Percentiles rank a stretch among this genome's conserved stretches.
These are phyloP conservation scores for Paecilomyces niveus DNA, from an alignment of 2,329 filamentous ascomycete species.

Conservation along the genomic window DNA sequence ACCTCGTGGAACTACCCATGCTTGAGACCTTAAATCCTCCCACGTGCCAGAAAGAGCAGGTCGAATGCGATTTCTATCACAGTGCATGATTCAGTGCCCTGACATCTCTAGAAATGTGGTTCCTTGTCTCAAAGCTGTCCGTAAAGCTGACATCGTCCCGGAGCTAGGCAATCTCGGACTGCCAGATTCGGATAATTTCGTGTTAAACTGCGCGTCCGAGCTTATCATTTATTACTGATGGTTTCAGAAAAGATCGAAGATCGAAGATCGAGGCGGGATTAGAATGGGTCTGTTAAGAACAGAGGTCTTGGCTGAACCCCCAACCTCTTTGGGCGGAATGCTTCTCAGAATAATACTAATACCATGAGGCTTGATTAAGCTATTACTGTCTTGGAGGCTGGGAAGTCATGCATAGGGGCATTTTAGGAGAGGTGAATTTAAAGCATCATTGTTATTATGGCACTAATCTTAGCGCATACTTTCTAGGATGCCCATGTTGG, in stretches of 20 bases:
- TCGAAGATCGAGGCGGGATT: no score
- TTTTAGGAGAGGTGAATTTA: not conserved
- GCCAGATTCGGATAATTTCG: not conserved
- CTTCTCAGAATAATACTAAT: not conserved
- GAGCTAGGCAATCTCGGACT: not conserved
- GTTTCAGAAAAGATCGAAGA: not conserved
- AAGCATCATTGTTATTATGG: no score
- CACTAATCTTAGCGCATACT: not conserved
- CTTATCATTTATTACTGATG: not conserved
- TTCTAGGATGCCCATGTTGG: not conserved
- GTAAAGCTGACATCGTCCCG: not conserved
- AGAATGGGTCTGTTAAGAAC: not conserved
- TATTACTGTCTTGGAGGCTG: not conserved
- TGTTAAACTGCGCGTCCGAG: not conserved
- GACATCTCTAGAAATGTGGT: not conserved
- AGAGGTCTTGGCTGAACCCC: not conserved
- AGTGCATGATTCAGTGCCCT: not conserved
- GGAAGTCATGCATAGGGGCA: not conserved
- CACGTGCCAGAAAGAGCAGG: not conserved
- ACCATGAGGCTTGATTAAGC: not conserved
- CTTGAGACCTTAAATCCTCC: not conserved
- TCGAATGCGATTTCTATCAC: not conserved
- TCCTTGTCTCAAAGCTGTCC: not conserved
- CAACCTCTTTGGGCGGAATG: not conserved
- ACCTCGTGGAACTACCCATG: not conserved